Percentiles rank a stretch among this genome's conserved stretches.
phyloP scores from a whole-genome alignment of 2,329 filamentous ascomycete genomes.

The Ilyonectria sp. region DNA sequence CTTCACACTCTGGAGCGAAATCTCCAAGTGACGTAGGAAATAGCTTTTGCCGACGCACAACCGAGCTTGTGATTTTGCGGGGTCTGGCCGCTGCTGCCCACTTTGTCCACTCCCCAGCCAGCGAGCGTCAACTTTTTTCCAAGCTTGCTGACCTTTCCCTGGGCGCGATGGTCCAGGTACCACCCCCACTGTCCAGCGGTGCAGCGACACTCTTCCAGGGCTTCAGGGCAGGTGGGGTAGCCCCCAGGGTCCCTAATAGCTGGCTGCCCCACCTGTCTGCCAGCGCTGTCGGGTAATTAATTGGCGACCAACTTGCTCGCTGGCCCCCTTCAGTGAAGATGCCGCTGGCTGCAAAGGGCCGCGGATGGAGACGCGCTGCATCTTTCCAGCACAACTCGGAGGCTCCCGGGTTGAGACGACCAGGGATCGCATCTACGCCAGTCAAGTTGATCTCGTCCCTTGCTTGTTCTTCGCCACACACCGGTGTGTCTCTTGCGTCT shows the following conservation, averaged over 20 bases:
- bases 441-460: neutral
- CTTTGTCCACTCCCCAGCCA: slow-evolving; percentile 16
- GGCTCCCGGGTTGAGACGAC: neutral
- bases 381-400: neutral
- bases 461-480: slow-evolving; percentile 2
- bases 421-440: slow-evolving; percentile 1
- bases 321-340: neutral
- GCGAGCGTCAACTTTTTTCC: slow-evolving; percentile 29
- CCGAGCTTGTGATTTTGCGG: slow-evolving; percentile 74
- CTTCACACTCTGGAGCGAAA: neutral
- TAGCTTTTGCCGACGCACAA: slow-evolving; percentile 62
- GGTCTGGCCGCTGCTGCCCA: slow-evolving; percentile 47
- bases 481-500: slow-evolving; percentile 4
- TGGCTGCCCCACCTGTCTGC: neutral
- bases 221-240: slow-evolving; percentile 25
- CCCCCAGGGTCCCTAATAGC: neutral
- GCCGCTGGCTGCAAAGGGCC: neutral
- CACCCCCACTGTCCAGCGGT: slow-evolving; percentile 2
- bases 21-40: slow-evolving; percentile 43
- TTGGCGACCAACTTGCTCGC: neutral
- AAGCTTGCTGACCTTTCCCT: slow-evolving; percentile 21
- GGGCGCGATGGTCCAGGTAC: neutral
- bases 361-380: neutral
- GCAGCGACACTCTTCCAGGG: neutral
- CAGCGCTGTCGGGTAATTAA: neutral